Percentiles rank a stretch among this genome's conserved stretches.
Evolutionary conservation across 2,329 filamentous ascomycete species (phyloP).

Genomic region (Apiospora pterosperma): DNA sequence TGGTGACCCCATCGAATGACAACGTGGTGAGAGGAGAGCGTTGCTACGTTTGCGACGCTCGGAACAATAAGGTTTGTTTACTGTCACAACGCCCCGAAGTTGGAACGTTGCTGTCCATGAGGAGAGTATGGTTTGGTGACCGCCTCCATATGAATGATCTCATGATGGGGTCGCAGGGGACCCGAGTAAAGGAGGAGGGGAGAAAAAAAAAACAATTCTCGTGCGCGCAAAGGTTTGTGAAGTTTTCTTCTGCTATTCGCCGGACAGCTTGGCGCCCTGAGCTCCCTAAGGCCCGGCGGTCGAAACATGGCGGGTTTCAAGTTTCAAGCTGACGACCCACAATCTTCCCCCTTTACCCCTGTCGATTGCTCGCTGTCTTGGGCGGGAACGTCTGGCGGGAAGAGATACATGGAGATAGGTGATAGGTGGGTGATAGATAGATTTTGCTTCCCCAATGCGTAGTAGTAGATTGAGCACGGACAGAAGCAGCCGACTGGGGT

Average conservation of each 20-base stretch:
- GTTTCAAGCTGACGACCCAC: conserved; percentile 22
- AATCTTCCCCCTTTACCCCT: not conserved
- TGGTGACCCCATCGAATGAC: not conserved
- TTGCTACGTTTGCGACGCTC: not conserved
- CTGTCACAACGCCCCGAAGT: not conserved
- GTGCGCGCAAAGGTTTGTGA: not conserved
- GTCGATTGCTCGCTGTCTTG: not conserved
- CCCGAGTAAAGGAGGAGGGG: not conserved
- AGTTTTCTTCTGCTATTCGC: not conserved
- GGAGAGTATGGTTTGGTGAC: not conserved
- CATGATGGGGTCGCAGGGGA: not conserved
- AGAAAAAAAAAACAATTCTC: not conserved
- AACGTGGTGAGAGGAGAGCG: not conserved
- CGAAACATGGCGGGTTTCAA: conserved; percentile 30
- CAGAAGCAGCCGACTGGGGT: not conserved
- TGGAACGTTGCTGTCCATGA: not conserved
- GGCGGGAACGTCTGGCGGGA: not conserved
- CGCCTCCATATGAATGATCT: not conserved
- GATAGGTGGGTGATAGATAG: not conserved
- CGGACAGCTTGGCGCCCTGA: not conserved
- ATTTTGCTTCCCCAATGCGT: too few species aligned
- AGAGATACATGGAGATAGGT: not conserved
- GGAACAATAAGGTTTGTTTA: not conserved
- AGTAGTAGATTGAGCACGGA: not conserved
- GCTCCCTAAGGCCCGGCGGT: conserved; percentile 10